phyloP scores from a whole-genome alignment of 2,329 filamentous ascomycete genomes.

The Venturia oleaginea region DNA sequence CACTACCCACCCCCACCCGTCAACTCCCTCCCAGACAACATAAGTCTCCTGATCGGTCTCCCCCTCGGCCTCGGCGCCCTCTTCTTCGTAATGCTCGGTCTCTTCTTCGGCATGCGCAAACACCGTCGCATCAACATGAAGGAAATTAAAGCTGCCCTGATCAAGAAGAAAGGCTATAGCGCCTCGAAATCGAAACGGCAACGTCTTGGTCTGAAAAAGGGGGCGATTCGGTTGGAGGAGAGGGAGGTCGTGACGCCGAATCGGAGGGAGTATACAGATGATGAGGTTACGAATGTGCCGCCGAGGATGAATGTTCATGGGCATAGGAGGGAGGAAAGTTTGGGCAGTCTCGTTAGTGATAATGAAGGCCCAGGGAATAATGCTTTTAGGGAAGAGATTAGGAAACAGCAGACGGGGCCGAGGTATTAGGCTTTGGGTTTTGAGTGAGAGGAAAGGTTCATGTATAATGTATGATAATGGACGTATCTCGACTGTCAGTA shows the following conservation, averaged over 20 bases:
- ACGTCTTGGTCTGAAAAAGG: slow-evolving; percentile 25
- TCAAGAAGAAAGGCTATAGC: slow-evolving; percentile 29
- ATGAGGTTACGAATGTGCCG: slow-evolving; percentile 6
- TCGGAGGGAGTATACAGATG: slow-evolving; percentile 17
- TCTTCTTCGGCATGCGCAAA: slow-evolving; percentile 34
- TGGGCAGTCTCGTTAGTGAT: slow-evolving; percentile 24
- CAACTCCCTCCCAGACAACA: slow-evolving; percentile 22
- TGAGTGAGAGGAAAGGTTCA: not conserved
- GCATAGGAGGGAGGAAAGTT: slow-evolving; percentile 19
- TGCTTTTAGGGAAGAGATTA: slow-evolving; percentile 29
- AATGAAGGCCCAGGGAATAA: slow-evolving; percentile 23
- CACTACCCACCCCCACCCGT: slow-evolving; percentile 28
- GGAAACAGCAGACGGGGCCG: slow-evolving; percentile 29
- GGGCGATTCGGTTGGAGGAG: slow-evolving; percentile 24
- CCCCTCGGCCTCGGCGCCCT: slow-evolving; percentile 32
- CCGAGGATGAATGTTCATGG: slow-evolving; percentile 13
- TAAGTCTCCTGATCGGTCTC: slow-evolving; percentile 33
- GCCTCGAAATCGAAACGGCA: slow-evolving; percentile 27
- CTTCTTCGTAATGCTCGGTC: slow-evolving; percentile 27
- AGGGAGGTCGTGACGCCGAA: slow-evolving; percentile 22
- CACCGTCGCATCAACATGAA: slow-evolving; percentile 26
- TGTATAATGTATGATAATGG: not conserved
- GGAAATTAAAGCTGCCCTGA: slow-evolving; percentile 27
- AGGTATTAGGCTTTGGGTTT: not conserved
- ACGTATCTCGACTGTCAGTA: not conserved